Conservation (phyloP, 768 basidiomycete species). For the Pleurotus pulmonarius region DNA sequence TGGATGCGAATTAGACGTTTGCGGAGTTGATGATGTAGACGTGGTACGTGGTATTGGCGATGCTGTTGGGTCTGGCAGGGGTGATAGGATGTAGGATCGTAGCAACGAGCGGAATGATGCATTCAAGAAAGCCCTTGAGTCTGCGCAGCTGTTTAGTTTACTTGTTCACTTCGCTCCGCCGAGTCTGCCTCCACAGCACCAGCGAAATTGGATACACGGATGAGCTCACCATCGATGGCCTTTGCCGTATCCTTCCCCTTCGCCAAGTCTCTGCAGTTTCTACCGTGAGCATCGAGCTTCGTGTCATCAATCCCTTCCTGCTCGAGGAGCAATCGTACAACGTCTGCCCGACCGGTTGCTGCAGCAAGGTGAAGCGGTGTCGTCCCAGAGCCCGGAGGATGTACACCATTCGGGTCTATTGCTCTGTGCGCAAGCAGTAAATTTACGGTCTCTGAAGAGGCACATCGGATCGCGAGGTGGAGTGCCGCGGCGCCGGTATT, state of each 20-base stretch:
- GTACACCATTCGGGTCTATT: conserved; percentile 75
- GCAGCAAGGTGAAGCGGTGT: conserved; percentile 69
- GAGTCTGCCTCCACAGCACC: background rate
- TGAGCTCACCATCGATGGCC: conserved; percentile 59
- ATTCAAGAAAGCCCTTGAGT: conserved; percentile 73
- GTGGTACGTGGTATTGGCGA: conserved; percentile 14
- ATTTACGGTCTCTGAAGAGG: conserved; percentile 64
- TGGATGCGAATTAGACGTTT: background rate
- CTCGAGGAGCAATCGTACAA: conserved; percentile 72
- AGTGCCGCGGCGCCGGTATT: conserved; percentile 74
- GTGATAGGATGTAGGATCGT: conserved; percentile 68
- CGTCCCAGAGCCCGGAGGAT: conserved; percentile 72
- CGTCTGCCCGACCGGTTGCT: conserved; percentile 65
- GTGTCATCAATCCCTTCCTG: conserved; percentile 82
- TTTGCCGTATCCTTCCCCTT: conserved; percentile 61
- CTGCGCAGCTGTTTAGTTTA: conserved; percentile 30
- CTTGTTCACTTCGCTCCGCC: background rate
- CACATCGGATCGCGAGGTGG: conserved; percentile 82
- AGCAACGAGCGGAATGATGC: conserved; percentile 74
- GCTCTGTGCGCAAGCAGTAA: conserved; percentile 68
- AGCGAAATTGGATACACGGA: background rate
- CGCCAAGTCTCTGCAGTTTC: conserved; percentile 70
- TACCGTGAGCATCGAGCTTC: conserved; percentile 60
- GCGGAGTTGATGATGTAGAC: conserved; percentile 14
- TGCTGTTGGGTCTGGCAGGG: conserved; percentile 23